Conservation (phyloP, 1,139 yeast genomes). For the Hemisphaericaspora lyxosophila region DNA sequence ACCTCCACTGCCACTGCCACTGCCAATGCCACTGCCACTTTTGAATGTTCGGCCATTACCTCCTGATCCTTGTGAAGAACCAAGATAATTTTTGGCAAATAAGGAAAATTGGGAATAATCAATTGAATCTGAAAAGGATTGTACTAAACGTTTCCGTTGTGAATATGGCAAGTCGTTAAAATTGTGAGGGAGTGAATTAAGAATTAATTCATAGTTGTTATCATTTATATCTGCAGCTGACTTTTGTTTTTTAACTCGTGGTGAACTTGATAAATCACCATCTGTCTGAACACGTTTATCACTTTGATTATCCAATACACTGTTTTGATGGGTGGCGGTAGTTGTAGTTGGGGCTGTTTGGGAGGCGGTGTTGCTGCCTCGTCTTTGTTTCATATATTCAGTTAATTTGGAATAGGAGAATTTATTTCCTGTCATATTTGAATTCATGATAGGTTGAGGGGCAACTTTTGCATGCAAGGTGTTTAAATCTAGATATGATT, state of each 20-base stretch:
- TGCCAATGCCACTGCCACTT: slow-evolving; percentile 19
- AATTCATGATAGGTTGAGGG: slow-evolving; percentile 40
- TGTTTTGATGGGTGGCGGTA: slow-evolving; percentile 5
- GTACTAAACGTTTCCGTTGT: slow-evolving; percentile 59
- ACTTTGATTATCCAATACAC: slow-evolving; percentile 4
- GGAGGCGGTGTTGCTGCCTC: slow-evolving; percentile 9
- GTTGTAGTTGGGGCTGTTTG: slow-evolving; percentile 10
- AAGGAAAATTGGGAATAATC: slow-evolving; percentile 50
- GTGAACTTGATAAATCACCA: slow-evolving; percentile 3
- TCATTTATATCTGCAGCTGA: slow-evolving; percentile 29
- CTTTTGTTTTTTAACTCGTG: slow-evolving; percentile 22
- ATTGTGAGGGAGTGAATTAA: slow-evolving; percentile 55
- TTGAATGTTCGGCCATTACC: too few species aligned
- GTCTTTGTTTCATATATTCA: slow-evolving; percentile 28
- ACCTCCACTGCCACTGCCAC: slow-evolving; percentile 6
- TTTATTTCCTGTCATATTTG: slow-evolving; percentile 11
- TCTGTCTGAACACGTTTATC: slow-evolving; percentile 4
- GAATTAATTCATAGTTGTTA: slow-evolving; percentile 36
- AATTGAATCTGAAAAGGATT: slow-evolving; percentile 55
- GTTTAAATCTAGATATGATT: slow-evolving; percentile 42
- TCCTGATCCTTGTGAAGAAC: slow-evolving; percentile 19
- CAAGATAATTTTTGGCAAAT: slow-evolving; percentile 37
- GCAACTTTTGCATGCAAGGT: slow-evolving; percentile 49
- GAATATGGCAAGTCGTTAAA: slow-evolving; percentile 68
- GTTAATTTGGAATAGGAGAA: slow-evolving; percentile 26